Evolutionary conservation across 108 stramenopile species (phyloP).

Genomic region (Epipyxis sp.): DNA sequence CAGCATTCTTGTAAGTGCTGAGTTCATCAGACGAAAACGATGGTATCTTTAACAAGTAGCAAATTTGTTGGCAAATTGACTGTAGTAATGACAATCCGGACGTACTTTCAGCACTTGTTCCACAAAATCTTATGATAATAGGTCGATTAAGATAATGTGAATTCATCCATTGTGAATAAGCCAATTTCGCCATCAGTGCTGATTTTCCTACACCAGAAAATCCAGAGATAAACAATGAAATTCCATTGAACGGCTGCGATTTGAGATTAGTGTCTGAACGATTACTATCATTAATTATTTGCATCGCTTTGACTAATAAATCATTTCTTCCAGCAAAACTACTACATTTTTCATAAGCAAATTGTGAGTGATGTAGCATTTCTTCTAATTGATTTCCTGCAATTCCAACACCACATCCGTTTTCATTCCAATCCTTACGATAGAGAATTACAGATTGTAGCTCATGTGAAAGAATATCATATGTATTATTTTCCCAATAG

Average conservation of each 20-base stretch:
- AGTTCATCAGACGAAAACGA: not conserved
- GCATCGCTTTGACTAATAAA: not conserved
- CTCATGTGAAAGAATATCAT: not conserved
- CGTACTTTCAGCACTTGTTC: not conserved
- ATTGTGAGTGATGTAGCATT: not conserved
- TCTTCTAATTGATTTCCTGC: not conserved
- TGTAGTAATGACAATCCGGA: not conserved
- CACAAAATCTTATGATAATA: not conserved
- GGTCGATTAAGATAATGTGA: not conserved
- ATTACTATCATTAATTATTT: too few relatives aligned
- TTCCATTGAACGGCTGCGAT: not conserved
- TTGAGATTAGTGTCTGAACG: too few relatives aligned
- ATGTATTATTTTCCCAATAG: not conserved
- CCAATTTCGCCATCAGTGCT: not conserved
- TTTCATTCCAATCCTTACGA: not conserved
- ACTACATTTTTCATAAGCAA: not conserved
- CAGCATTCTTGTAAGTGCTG: not conserved
- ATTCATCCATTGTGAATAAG: not conserved
- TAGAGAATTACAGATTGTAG: not conserved
- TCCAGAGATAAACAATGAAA: not conserved
- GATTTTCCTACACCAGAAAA: not conserved
- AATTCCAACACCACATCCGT: constrained; percentile 1
- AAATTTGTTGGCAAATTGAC: not conserved
- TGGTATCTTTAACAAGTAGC: not conserved
- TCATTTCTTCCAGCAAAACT: not conserved